phyloP scores from a whole-genome alignment of 768 basidiomycete genomes.

The Flagelloscypha sp. region DNA sequence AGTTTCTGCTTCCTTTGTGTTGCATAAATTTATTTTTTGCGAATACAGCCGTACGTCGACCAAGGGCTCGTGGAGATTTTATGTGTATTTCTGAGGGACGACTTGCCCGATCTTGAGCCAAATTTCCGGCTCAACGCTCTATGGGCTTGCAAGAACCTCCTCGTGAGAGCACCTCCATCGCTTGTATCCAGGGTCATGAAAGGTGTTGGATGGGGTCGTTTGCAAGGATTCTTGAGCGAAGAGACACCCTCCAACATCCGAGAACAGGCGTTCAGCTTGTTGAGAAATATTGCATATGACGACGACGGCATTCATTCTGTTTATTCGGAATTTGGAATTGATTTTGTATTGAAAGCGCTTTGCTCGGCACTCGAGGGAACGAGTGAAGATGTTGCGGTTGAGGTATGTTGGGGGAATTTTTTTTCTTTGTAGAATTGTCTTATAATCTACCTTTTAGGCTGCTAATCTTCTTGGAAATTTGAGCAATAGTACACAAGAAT shows the following conservation, averaged over 20 bases:
- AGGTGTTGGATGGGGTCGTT: slow-evolving; percentile 54
- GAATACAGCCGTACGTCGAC: slow-evolving; percentile 50
- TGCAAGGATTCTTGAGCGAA: slow-evolving; percentile 42
- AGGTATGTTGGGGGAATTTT: no score
- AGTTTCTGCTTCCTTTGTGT: background rate
- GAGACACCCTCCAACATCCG: slow-evolving; percentile 48
- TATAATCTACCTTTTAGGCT: no score
- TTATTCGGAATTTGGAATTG: slow-evolving; percentile 43
- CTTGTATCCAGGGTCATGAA: slow-evolving; percentile 62
- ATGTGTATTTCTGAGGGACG: slow-evolving; percentile 52
- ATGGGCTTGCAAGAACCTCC: slow-evolving; percentile 86
- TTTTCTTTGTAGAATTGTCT: no score
- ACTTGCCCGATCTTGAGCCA: slow-evolving; percentile 42
- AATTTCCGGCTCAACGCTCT: slow-evolving; percentile 59
- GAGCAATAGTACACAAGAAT: no score
- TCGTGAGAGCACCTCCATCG: slow-evolving; percentile 51
- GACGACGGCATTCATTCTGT: slow-evolving; percentile 58
- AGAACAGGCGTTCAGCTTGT: slow-evolving; percentile 63
- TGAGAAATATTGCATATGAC: slow-evolving; percentile 60
- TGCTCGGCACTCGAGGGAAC: no score
- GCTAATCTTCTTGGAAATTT: no score
- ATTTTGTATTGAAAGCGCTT: slow-evolving; percentile 41
- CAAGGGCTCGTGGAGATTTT: slow-evolving; percentile 62
- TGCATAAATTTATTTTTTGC: slow-evolving; percentile 2
- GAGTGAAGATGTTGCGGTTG: no score